Evolutionary conservation across 1,284 basidiomycete species (phyloP).

Genomic region (Naganishia liquefaciens): DNA sequence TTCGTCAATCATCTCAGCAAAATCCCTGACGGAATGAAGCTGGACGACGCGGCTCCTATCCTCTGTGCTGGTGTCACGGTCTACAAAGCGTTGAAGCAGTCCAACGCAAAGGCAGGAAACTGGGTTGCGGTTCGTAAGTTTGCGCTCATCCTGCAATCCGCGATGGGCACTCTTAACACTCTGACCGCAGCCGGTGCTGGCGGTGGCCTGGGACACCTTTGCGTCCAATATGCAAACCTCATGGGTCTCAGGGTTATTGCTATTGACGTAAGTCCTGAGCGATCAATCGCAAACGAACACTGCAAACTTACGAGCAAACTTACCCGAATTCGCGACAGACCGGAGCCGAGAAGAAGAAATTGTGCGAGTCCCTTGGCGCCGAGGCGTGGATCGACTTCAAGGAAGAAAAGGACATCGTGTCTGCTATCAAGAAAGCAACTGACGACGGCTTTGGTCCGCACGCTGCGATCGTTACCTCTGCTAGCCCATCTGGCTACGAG

Average conservation of each 20-base stretch:
- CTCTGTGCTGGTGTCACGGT: slow-evolving; percentile 66
- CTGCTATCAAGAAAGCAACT: slow-evolving; percentile 58
- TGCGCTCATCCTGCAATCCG: neutral
- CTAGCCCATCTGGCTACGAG: slow-evolving; percentile 61
- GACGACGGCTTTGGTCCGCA: slow-evolving; percentile 73
- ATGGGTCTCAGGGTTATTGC: slow-evolving; percentile 78
- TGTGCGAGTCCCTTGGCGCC: slow-evolving; percentile 70
- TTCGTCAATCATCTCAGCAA: slow-evolving; percentile 70
- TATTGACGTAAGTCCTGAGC: slow-evolving; percentile 59
- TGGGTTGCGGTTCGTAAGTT: slow-evolving; percentile 79
- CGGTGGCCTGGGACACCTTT: slow-evolving; percentile 58
- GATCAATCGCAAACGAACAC: neutral
- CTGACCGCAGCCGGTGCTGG: slow-evolving; percentile 44
- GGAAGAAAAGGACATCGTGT: slow-evolving; percentile 47
- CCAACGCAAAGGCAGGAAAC: slow-evolving; percentile 69
- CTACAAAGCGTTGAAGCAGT: slow-evolving; percentile 80
- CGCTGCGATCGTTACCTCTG: slow-evolving; percentile 65
- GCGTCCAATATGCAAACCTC: slow-evolving; percentile 72
- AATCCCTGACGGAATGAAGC: slow-evolving; percentile 68
- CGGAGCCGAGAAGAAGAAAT: slow-evolving; percentile 71
- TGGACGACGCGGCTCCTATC: slow-evolving; percentile 73
- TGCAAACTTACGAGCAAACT: neutral
- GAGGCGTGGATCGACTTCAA: slow-evolving; percentile 79
- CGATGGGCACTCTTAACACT: neutral
- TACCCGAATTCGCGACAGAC: slow-evolving; percentile 57